phyloP scores from a whole-genome alignment of 2,329 filamentous ascomycete genomes.

The Phialophora expanda region DNA sequence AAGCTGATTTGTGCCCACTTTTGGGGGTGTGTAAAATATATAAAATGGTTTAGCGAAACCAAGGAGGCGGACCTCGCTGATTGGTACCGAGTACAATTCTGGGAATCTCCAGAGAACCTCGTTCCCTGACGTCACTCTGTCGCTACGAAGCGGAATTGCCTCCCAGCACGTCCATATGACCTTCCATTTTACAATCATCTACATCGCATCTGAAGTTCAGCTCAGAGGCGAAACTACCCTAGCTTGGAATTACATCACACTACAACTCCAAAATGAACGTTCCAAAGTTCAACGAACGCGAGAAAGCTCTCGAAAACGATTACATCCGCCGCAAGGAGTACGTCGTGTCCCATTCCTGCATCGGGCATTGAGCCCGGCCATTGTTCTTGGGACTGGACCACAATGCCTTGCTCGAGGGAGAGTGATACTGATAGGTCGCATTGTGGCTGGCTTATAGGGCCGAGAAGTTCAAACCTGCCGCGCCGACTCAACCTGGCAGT shows the following conservation, averaged over 20 bases:
- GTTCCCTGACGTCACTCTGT: too few relatives aligned
- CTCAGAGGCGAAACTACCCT: not conserved
- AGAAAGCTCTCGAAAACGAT: slow-evolving; percentile 38
- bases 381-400: not conserved
- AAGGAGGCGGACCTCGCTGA: not conserved
- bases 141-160: too few relatives aligned
- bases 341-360: slow-evolving; percentile 5
- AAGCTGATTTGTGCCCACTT: slow-evolving; percentile 5
- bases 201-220: not conserved
- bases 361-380: not conserved
- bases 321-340: slow-evolving; percentile 39
- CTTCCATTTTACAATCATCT: not conserved
- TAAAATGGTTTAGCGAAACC: too few relatives aligned
- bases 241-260: not conserved
- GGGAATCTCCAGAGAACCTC: not conserved
- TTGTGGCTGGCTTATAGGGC: slow-evolving; percentile 4
- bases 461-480: slow-evolving; percentile 32
- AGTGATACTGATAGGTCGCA: not conserved
- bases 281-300: slow-evolving; percentile 38
- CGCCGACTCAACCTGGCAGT: slow-evolving; percentile 16
- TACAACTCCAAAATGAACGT: slow-evolving; percentile 29
- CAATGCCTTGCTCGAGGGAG: not conserved
- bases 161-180: not conserved
- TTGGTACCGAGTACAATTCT: not conserved
- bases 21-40: not conserved